A percentile compares a stretch with the other conserved stretches of the same genome.
These are phyloP conservation scores for Erodium texanum DNA, from an alignment of 441 rosid species.

Conservation along the genomic window DNA sequence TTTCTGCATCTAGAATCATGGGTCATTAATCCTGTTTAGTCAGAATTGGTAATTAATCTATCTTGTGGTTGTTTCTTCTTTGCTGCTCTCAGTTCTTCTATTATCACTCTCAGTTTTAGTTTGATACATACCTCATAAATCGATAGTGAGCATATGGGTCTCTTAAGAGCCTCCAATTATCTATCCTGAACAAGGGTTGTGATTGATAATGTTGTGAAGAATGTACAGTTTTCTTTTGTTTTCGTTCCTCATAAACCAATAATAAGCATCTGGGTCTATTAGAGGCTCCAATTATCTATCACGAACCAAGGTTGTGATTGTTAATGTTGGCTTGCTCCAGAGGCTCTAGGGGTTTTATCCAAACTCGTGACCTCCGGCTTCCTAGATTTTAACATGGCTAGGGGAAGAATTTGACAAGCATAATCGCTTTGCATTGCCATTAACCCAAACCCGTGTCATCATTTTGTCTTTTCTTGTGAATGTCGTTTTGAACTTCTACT, in stretches of 20 bases:
- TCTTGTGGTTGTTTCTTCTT: background rate
- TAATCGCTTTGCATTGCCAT: background rate
- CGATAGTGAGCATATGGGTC: too few relatives aligned
- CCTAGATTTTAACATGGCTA: background rate
- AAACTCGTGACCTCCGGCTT: background rate
- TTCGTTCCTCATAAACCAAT: background rate
- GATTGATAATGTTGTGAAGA: background rate
- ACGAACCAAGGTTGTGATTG: background rate
- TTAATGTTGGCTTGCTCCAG: background rate
- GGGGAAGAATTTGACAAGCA: background rate
- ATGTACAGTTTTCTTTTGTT: background rate
- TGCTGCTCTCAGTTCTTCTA: background rate
- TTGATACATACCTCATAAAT: background rate
- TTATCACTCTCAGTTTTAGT: background rate
- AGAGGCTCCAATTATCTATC: background rate
- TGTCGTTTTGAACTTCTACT: conserved; percentile 12
- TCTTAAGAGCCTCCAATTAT: too few relatives aligned
- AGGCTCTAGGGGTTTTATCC: background rate
- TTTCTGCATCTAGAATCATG: background rate
- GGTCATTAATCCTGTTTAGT: background rate
- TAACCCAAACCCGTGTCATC: background rate
- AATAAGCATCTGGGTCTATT: background rate
- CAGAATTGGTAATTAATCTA: background rate
- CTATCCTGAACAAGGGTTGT: too few relatives aligned
- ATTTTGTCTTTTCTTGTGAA: background rate